Evolutionary conservation across 345 rosid species (phyloP).

Genomic region (Populus alba): DNA sequence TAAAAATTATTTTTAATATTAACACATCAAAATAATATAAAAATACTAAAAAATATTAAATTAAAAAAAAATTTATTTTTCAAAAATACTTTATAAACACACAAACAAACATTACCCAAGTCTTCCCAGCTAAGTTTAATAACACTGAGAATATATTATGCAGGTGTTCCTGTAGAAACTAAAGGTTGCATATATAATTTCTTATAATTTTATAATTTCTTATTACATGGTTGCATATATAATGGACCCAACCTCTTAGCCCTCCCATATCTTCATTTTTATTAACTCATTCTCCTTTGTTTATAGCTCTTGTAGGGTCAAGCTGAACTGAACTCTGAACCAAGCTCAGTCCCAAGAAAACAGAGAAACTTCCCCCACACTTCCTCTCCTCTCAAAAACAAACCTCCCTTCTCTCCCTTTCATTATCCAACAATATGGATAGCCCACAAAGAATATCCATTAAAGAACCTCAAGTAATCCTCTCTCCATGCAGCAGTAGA

Average conservation of each 20-base stretch:
- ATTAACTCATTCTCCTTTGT: neutral
- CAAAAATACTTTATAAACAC: no score
- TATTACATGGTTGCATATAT: neutral
- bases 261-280: neutral
- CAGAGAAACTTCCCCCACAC: neutral
- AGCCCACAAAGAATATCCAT: slow-evolving; percentile 1
- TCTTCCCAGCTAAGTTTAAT: no score
- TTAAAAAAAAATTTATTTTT: no score
- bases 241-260: neutral
- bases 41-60: no score
- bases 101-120: no score
- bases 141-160: no score
- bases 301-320: slow-evolving; percentile 10
- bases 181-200: no score
- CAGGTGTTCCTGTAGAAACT: no score
- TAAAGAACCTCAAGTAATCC: neutral
- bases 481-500: slow-evolving; percentile 19
- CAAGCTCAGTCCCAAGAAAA: neutral
- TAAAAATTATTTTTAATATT: no score
- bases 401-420: neutral
- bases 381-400: neutral
- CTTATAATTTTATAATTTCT: neutral
- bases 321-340: neutral
- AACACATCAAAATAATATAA: no score
- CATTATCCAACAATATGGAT: neutral